Conservation (phyloP, 2,329 filamentous ascomycete genomes). For the Fusarium albosuccineum region DNA sequence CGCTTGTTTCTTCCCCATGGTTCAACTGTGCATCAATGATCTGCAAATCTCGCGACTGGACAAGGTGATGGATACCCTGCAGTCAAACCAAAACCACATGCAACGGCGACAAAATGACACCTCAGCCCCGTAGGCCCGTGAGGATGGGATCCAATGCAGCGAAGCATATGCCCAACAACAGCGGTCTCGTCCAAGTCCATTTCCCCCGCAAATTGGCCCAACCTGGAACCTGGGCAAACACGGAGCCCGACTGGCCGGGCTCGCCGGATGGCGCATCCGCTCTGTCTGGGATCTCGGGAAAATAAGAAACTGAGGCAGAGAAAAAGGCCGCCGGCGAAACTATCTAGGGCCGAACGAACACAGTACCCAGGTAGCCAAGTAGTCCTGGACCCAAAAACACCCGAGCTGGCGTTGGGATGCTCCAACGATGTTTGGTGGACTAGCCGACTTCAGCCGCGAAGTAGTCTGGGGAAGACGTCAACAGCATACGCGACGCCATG, state of each 20-base stretch:
- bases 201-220: conserved; percentile 23
- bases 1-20: neutral
- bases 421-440: conserved; percentile 14
- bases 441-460: conserved; percentile 9
- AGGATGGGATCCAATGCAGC: neutral
- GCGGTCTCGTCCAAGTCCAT: conserved; percentile 5
- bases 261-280: conserved; percentile 34
- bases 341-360: conserved; percentile 20
- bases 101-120: neutral
- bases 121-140: conserved; percentile 9
- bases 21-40: conserved; percentile 2
- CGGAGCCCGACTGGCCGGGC: conserved; percentile 19
- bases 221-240: conserved; percentile 7
- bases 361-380: neutral
- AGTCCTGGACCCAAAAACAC: conserved; percentile 25
- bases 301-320: conserved; percentile 10
- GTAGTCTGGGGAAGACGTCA: conserved; percentile 26
- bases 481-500: conserved; percentile 11
- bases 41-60: neutral
- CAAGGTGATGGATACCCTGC: neutral
- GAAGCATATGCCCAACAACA: conserved; percentile 9
- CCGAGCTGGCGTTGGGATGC: conserved; percentile 19
- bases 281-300: conserved; percentile 26
- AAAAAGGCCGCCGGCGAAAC: conserved; percentile 8
- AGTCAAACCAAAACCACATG: neutral